These are phyloP conservation scores for Collybiopsis confluens DNA, from an alignment of 768 basidiomycete species.

Conservation along the genomic window DNA sequence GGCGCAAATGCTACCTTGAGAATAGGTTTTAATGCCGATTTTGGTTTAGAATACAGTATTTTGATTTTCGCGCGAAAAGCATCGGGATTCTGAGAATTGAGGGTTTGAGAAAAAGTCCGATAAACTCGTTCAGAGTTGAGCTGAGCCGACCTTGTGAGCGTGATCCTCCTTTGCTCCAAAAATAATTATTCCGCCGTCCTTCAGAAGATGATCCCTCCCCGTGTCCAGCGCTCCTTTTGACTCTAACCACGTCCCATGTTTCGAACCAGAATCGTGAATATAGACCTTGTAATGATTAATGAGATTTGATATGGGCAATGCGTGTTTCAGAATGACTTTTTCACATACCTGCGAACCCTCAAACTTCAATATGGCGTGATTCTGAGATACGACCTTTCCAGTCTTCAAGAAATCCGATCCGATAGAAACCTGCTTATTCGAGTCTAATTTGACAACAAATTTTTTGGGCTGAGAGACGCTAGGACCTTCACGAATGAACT, in stretches of 20 bases:
- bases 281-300: slow-evolving; percentile 7
- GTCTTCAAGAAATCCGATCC: slow-evolving; percentile 6
- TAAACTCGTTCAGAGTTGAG: not conserved
- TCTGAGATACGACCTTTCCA: not conserved
- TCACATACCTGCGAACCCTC: slow-evolving; percentile 11
- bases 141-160: not conserved
- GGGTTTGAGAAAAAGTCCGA: not conserved
- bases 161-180: slow-evolving; percentile 12
- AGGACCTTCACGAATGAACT: slow-evolving; percentile 10
- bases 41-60: not conserved
- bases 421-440: not conserved
- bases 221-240: slow-evolving; percentile 11
- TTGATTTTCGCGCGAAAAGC: slow-evolving; percentile 11
- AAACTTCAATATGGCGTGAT: slow-evolving; percentile 11
- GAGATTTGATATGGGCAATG: not conserved
- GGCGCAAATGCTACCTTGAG: not conserved
- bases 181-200: slow-evolving; percentile 13
- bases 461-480: slow-evolving; percentile 5
- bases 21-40: not conserved
- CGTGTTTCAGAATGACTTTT: no score
- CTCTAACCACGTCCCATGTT: slow-evolving; percentile 11
- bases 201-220: slow-evolving; percentile 7
- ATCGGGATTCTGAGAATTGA: slow-evolving; percentile 7
- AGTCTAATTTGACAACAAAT: not conserved
- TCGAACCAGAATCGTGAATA: slow-evolving; percentile 12